phyloP scores from a whole-genome alignment of 2,329 filamentous ascomycete genomes.

The Clonostachys chloroleuca region DNA sequence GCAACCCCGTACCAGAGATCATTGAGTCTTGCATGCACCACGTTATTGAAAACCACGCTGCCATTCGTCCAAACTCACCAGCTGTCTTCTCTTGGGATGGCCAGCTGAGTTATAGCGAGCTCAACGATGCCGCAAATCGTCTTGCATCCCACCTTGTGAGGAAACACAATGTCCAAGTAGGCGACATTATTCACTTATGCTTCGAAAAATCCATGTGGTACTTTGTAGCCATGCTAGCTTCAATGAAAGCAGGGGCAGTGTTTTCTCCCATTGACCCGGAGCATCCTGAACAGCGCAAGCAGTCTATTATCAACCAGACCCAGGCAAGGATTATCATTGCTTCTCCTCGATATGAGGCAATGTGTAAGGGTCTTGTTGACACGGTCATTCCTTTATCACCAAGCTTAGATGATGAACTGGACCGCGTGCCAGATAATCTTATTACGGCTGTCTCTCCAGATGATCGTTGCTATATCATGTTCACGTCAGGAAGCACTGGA shows the following conservation, averaged over 20 bases:
- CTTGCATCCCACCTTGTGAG: slow-evolving; percentile 1
- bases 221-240: slow-evolving; percentile 15
- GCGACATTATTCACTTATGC: slow-evolving; percentile 9
- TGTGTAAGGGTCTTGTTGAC: slow-evolving; percentile 3
- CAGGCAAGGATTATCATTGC: slow-evolving; percentile 4
- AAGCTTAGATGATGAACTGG: slow-evolving; percentile 16
- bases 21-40: slow-evolving; percentile 2
- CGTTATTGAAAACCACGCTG: slow-evolving; percentile 2
- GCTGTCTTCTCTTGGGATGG: slow-evolving; percentile 4
- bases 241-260: slow-evolving; percentile 18
- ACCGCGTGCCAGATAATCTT: neutral
- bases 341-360: slow-evolving; percentile 9
- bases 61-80: slow-evolving; percentile 2
- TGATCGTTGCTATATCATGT: slow-evolving; percentile 9
- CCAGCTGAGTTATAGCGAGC: slow-evolving; percentile 1
- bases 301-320: slow-evolving; percentile 3
- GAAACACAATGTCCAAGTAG: slow-evolving; percentile 14
- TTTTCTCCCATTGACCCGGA: slow-evolving; percentile 19
- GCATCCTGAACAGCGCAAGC: slow-evolving; percentile 3
- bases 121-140: neutral
- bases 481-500: slow-evolving; percentile 11
- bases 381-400: too few relatives aligned
- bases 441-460: neutral
- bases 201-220: slow-evolving; percentile 17
- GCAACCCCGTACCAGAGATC: neutral